Evolutionary conservation across 495 filamentous ascomycete species (phyloP), one percentile per base, ranked within the genome.

Genomic region (Rostrohypoxylon terebratum): DNA sequence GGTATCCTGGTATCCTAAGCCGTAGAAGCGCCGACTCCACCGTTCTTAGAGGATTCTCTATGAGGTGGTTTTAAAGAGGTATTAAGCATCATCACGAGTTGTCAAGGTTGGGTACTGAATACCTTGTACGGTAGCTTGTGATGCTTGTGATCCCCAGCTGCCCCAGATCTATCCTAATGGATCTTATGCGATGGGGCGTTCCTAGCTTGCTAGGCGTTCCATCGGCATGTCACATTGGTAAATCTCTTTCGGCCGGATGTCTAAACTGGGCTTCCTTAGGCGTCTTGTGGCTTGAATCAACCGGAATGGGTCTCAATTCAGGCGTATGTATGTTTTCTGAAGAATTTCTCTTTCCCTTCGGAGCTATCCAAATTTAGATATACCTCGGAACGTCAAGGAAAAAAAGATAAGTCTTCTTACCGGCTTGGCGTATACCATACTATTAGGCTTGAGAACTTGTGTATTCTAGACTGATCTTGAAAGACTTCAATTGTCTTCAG

Each of bases 1-100:
- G 55, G 48, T 13, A 57, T 57, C 61, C 55, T 50, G 55, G 48
- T 13, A 57, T 57, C 63, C 66, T 40, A 66, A 63, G 66, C 71
- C 66, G 71, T 64, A 67, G 63, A 70, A 74, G 70, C 71, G 63
- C 71, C 66, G 71, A 64, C 58, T 63, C 59, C 58, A 53, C 48
- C 34, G 57, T 25, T 48, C 34, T 53, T 25, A 40, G 38, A 40
- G 18, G 51, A 44, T 25, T 34, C 31, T 63, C 31, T 42, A 14
- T 42, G 3, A 28, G 28, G 3, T 5, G n/a, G n/a, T 28, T 28
- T 5, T 1, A 28, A 28, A 61, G 9, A 16, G 44, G 50, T 60
- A 31, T 42, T 21, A 21, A 33, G 21, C 48, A 45, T 31, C 55
- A 38, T 44, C 44, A 53, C 20, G 33, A 53, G 18, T 45, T 54